phyloP scores from a whole-genome alignment of 768 basidiomycete genomes.

The Serendipita vermifera region DNA sequence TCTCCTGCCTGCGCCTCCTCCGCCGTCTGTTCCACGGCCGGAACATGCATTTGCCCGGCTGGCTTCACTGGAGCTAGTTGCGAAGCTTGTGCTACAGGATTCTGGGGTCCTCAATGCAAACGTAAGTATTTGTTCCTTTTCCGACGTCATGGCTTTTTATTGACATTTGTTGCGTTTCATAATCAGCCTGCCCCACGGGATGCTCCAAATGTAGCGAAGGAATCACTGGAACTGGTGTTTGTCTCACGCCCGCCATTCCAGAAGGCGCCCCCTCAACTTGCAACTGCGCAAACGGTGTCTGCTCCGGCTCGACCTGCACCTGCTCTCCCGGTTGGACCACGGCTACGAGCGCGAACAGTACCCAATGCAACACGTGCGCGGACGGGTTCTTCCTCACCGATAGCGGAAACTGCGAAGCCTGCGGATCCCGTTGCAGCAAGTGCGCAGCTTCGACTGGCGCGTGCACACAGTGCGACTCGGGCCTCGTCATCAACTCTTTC shows the following conservation, averaged over 20 bases:
- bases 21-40: conserved; percentile 57
- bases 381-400: conserved; percentile 61
- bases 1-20: conserved; percentile 61
- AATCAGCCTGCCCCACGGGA: conserved; percentile 46
- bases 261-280: conserved; percentile 50
- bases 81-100: conserved; percentile 59
- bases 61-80: conserved; percentile 73
- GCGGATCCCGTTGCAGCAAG: conserved; percentile 43
- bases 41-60: conserved; percentile 55
- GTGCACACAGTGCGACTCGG: conserved; percentile 59
- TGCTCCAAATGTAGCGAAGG: conserved; percentile 70
- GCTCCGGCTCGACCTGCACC: conserved; percentile 46
- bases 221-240: conserved; percentile 61
- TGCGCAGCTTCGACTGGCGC: conserved; percentile 57
- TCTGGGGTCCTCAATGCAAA: conserved; percentile 62
- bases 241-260: conserved; percentile 36
- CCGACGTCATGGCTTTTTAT: no score
- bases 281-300: conserved; percentile 73
- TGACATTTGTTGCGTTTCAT: no score
- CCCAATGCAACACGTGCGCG: conserved; percentile 61
- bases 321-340: conserved; percentile 70
- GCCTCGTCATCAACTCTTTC: conserved; percentile 53
- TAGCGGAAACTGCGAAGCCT: conserved; percentile 53
- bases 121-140: conserved; percentile 11
- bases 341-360: conserved; percentile 44